Conservation (phyloP, 345 rosid species). For the Punica granatum region DNA sequence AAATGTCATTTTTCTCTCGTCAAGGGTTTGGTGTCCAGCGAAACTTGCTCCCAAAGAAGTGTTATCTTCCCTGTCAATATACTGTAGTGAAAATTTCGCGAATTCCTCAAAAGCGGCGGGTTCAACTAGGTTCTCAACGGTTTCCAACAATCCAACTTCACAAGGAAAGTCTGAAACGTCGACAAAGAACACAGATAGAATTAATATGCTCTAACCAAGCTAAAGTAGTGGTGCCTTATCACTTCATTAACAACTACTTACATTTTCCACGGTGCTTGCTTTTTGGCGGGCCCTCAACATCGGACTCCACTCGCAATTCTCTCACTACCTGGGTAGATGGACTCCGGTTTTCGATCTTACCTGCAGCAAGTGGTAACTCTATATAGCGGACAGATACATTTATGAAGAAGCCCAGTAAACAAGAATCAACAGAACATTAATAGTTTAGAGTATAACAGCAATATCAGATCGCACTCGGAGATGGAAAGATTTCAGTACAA, state of each 20-base stretch:
- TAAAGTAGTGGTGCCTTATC: not conserved
- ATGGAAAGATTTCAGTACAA: not conserved
- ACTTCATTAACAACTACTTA: slow-evolving; percentile 15
- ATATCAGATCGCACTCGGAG: not conserved
- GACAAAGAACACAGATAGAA: slow-evolving; percentile 5
- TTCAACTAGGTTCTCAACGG: slow-evolving; percentile 43
- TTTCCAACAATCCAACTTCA: slow-evolving; percentile 38
- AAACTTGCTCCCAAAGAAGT: slow-evolving; percentile 41
- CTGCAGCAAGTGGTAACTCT: slow-evolving; percentile 12
- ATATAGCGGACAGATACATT: not conserved
- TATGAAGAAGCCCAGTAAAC: not conserved
- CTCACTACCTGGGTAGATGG: slow-evolving; percentile 8
- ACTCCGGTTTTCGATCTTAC: slow-evolving; percentile 12
- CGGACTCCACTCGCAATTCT: slow-evolving; percentile 8
- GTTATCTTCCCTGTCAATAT: slow-evolving; percentile 36
- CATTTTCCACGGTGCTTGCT: slow-evolving; percentile 35
- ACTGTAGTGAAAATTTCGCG: slow-evolving; percentile 46
- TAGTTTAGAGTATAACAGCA: not conserved
- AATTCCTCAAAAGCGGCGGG: slow-evolving; percentile 44
- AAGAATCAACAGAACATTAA: not conserved
- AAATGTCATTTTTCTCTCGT: slow-evolving; percentile 71
- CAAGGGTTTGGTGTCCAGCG: slow-evolving; percentile 77
- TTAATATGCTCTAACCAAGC: slow-evolving; percentile 2
- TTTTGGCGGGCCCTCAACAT: slow-evolving; percentile 13
- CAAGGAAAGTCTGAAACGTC: slow-evolving; percentile 63